A percentile compares a stretch with the other conserved stretches of the same genome.
Evolutionary conservation across 768 basidiomycete species (phyloP).

Genomic region (Macrolepiota dolichaula): DNA sequence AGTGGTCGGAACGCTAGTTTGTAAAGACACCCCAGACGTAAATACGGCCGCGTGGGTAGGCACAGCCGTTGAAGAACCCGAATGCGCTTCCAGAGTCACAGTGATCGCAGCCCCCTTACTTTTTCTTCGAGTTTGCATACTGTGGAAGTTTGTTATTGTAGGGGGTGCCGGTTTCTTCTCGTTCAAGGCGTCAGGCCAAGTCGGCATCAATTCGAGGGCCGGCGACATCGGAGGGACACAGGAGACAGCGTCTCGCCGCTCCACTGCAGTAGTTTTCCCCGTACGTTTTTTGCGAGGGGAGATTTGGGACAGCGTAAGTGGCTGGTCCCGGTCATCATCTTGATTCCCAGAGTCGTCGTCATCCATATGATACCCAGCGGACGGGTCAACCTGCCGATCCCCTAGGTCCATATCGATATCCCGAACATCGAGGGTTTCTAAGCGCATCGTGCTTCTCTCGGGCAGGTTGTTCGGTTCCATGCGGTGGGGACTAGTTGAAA

Average conservation of each 20-base stretch:
- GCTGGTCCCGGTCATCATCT: slow-evolving; percentile 13
- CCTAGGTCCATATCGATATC: background rate
- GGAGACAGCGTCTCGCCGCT: background rate
- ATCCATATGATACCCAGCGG: background rate
- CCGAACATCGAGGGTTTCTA: background rate
- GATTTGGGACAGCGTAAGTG: slow-evolving; percentile 48
- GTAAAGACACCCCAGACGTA: background rate
- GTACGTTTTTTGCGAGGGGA: slow-evolving; percentile 34
- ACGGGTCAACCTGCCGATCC: background rate
- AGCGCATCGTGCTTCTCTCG: background rate
- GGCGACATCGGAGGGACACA: slow-evolving; percentile 3
- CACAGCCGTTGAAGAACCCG: background rate
- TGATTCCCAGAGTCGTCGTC: background rate
- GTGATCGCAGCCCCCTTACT: background rate
- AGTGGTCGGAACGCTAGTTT: background rate
- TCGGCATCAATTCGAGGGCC: background rate
- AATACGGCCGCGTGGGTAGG: background rate
- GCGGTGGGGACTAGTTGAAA: slow-evolving; percentile 7
- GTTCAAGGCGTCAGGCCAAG: slow-evolving; percentile 8
- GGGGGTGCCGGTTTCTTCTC: slow-evolving; percentile 7
- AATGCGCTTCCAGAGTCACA: background rate
- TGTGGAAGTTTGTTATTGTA: slow-evolving; percentile 7
- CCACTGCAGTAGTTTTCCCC: background rate
- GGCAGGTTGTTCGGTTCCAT: background rate
- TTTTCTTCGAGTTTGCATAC: slow-evolving; percentile 11